Percentiles rank a stretch among this genome's conserved stretches.
These are phyloP conservation scores for Aspergillus sp. DNA, from an alignment of 2,329 filamentous ascomycete species.

Conservation along the genomic window DNA sequence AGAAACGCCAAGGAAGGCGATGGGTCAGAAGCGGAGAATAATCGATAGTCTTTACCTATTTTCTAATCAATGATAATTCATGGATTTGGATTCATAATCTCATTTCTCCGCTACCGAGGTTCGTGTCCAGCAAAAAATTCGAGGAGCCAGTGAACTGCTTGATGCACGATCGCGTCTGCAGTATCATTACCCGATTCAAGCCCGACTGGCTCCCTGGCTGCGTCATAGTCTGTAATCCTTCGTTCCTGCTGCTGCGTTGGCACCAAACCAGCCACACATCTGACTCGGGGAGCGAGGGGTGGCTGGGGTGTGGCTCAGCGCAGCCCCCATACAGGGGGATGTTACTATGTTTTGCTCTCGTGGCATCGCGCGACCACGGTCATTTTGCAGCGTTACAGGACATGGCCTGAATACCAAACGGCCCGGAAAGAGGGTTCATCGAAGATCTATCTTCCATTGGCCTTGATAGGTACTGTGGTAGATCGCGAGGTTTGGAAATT, in stretches of 20 bases:
- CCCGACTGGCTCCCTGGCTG: too few species aligned
- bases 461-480: too few species aligned
- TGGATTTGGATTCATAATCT: too few species aligned
- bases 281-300: background rate
- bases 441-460: too few species aligned
- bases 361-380: too few species aligned
- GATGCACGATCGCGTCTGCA: background rate
- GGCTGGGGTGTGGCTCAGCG: background rate
- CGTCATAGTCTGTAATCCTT: too few species aligned
- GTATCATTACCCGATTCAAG: background rate
- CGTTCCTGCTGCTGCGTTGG: too few species aligned
- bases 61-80: too few species aligned
- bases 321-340: background rate
- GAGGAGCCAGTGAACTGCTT: background rate
- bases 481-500: background rate
- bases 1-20: background rate
- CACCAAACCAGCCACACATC: background rate
- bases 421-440: too few species aligned
- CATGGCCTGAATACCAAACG: too few species aligned
- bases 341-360: too few species aligned
- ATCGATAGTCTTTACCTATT: background rate
- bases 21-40: background rate
- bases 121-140: background rate
- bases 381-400: too few species aligned
- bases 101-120: background rate